Evolutionary conservation across 2,329 filamentous ascomycete species (phyloP).

Genomic region (Xylariaceae sp.): DNA sequence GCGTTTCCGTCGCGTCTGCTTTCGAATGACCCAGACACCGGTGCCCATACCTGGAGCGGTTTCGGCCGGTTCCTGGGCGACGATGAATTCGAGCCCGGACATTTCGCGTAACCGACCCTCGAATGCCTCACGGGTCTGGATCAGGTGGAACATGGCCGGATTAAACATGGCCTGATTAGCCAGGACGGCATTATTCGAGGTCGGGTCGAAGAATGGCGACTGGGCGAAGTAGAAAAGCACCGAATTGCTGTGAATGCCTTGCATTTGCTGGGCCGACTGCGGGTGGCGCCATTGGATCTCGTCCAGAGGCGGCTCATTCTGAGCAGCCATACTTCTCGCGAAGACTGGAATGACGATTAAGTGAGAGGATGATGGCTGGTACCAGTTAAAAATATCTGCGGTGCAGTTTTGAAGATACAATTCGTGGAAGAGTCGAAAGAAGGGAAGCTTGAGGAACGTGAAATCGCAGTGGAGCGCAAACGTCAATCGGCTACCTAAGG

Average conservation of each 20-base stretch:
- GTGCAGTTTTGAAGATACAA: background rate
- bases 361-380: background rate
- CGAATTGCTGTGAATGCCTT: conserved; percentile 58
- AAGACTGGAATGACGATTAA: background rate
- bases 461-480: conserved; percentile 11
- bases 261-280: conserved; percentile 44
- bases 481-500: conserved; percentile 7
- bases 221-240: conserved; percentile 63
- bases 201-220: conserved; percentile 63
- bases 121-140: conserved; percentile 58
- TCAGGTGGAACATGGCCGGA: conserved; percentile 49
- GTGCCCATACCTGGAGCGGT: conserved; percentile 56
- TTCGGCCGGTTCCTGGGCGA: conserved; percentile 60
- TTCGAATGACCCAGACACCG: conserved; percentile 65
- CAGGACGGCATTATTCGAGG: conserved; percentile 62
- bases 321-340: conserved; percentile 19
- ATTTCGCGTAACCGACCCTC: conserved; percentile 58
- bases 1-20: conserved; percentile 58
- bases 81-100: conserved; percentile 62
- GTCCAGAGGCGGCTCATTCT: conserved; percentile 45
- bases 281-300: conserved; percentile 63
- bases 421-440: background rate
- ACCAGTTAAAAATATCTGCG: background rate
- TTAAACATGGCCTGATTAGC: conserved; percentile 59
- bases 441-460: background rate